Evolutionary conservation across 257 asterid species (phyloP), one percentile per base, ranked within the genome.

Genomic region (Nicotiana noctiflora): DNA sequence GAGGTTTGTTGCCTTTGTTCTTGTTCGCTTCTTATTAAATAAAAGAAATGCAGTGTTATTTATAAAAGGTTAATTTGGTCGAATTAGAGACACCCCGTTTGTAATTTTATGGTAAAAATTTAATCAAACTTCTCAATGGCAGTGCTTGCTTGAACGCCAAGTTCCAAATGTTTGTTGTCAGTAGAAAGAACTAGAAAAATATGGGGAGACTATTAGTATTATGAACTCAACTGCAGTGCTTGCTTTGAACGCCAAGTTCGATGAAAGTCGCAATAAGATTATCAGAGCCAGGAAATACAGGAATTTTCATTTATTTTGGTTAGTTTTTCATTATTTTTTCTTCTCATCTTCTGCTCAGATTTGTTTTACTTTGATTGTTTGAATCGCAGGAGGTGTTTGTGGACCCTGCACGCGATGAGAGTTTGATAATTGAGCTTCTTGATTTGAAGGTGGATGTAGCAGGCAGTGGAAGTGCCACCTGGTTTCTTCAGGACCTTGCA

Each of bases 401-500:
- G 72, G 99, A 95, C 82, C 97, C 97, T 6, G 25, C 87, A 0
- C 94, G 97, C 11, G 98, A 95, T 29, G 99, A 93, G 88, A 95
- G 97, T 85, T 89, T 95, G 94, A 86, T 95, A 63, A 80, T 95
- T 83, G 99, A 95, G 85, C 89, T 95, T 76, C 86, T 95, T 40
- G 98, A 95, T 59, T 82, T 95, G 90, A 93, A 93, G 89, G 75
- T 82, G 19, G 97, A 92, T 60, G 93, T 95, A 82, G 88, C 90
- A 12, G 98, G 93, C 85, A 86, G 82, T 5, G 96, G 92, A 34
- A 95, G 99, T 65, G 98, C 98, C 63, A 81, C 93, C 11, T 95
- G 99, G 98, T 95, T 95, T 84, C 94, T 95, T 79, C 94, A 89
- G 67, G 99, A 93, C 88, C 94, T 95, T 81, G 99, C 99, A 60